These are phyloP conservation scores for Gilbertella persicaria DNA, from an alignment of 371 early-diverging fungal genomes.

Conservation along the genomic window DNA sequence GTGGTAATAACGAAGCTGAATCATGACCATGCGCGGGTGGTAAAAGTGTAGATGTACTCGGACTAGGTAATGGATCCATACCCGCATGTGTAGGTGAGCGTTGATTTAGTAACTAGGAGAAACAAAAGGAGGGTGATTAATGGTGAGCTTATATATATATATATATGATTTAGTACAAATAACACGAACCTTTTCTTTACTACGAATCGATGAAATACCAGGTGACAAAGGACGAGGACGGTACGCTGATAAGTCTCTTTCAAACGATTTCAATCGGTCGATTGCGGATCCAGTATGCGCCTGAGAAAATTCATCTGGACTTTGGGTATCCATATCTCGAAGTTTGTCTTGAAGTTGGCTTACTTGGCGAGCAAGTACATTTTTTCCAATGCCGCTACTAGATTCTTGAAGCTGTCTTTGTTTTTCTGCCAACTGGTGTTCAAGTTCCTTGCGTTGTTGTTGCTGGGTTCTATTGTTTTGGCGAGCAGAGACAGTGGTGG, in stretches of 20 bases:
- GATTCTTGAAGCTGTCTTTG: conserved; percentile 44
- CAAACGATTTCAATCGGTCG: conserved; percentile 40
- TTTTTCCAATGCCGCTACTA: conserved; percentile 47
- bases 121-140: too few relatives aligned
- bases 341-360: conserved; percentile 41
- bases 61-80: conserved; percentile 50
- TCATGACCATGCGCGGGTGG: conserved; percentile 37
- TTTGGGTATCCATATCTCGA: conserved; percentile 35
- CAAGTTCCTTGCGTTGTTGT: conserved; percentile 33
- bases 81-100: conserved; percentile 24
- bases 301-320: conserved; percentile 5
- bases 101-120: conserved; percentile 30
- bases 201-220: conserved; percentile 25
- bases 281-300: conserved; percentile 9
- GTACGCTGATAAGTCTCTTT: conserved; percentile 37
- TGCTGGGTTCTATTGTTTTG: conserved; percentile 16
- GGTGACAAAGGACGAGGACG: conserved; percentile 28
- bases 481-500: conserved; percentile 28
- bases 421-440: conserved; percentile 48
- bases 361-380: conserved; percentile 48
- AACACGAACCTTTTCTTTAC: conserved; percentile 34
- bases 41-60: conserved; percentile 38
- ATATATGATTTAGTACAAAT: too few relatives aligned
- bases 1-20: conserved; percentile 38
- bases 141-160: too few relatives aligned